Percentiles rank a stretch among this genome's conserved stretches.
phyloP scores from a whole-genome alignment of 495 filamentous ascomycete genomes.

The Chaetomium fimeti region DNA sequence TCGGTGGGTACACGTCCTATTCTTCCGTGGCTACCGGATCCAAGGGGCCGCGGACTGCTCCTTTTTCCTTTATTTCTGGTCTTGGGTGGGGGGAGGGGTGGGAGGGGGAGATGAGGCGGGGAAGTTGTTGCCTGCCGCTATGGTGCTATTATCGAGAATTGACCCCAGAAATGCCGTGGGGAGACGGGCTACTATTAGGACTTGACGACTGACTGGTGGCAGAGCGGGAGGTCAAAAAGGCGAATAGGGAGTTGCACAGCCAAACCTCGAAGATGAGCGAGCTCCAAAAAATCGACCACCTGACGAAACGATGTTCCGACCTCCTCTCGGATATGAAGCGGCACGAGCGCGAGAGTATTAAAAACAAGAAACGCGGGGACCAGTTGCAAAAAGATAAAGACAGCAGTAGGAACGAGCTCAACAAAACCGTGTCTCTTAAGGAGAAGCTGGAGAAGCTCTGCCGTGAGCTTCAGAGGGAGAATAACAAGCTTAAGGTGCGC shows the following conservation, averaged over 20 bases:
- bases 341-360: conserved; percentile 86
- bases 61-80: too few species aligned
- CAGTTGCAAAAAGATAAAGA: conserved; percentile 97
- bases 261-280: conserved; percentile 77
- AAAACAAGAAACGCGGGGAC: conserved; percentile 93
- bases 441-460: conserved; percentile 95
- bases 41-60: not conserved
- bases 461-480: conserved; percentile 87
- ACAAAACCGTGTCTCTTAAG: conserved; percentile 80
- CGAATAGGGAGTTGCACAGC: conserved; percentile 81
- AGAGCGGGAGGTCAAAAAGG: conserved; percentile 80
- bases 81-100: not conserved
- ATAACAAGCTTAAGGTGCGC: conserved; percentile 90
- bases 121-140: not conserved
- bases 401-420: conserved; percentile 77
- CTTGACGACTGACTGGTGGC: conserved; percentile 19
- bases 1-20: conserved; percentile 65
- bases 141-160: not conserved
- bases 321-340: conserved; percentile 91
- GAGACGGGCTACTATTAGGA: not conserved
- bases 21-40: not conserved
- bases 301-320: conserved; percentile 89
- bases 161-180: not conserved
- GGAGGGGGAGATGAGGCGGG: too few species aligned
- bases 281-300: conserved; percentile 70